These are phyloP conservation scores for Cercospora sp. DNA, from an alignment of 2,329 filamentous ascomycete species.

Conservation along the genomic window DNA sequence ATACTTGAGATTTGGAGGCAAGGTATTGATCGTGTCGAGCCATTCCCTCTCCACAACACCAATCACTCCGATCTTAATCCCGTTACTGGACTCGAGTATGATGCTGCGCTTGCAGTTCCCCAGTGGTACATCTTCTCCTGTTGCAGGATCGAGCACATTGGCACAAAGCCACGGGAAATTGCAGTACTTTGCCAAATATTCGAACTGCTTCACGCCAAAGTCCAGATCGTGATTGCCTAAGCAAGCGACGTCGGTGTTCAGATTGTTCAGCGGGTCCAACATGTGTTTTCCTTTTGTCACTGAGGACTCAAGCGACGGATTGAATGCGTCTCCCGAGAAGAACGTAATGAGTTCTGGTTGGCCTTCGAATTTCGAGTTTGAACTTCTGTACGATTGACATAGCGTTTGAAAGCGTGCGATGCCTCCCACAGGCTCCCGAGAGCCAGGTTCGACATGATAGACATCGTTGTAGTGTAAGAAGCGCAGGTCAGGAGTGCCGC, in stretches of 20 bases:
- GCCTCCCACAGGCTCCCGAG: constrained; percentile 80
- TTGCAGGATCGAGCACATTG: constrained; percentile 80
- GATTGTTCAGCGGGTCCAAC: constrained; percentile 78
- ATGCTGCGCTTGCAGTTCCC: constrained; percentile 73
- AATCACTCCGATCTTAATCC: constrained; percentile 81
- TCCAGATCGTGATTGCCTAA: constrained; percentile 92
- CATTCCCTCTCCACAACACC: constrained; percentile 86
- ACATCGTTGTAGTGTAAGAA: constrained; percentile 92
- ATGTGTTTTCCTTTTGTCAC: constrained; percentile 89
- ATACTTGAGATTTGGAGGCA: constrained; percentile 81
- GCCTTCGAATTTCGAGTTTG: constrained; percentile 57
- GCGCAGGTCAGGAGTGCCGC: constrained; percentile 61
- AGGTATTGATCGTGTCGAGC: constrained; percentile 81
- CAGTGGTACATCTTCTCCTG: constrained; percentile 73
- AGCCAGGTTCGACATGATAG: constrained; percentile 77
- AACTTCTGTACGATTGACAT: constrained; percentile 64
- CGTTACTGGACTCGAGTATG: constrained; percentile 77
- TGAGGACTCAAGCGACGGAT: constrained; percentile 83
- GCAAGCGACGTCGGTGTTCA: constrained; percentile 77
- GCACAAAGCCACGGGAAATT: constrained; percentile 87
- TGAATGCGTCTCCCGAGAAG: constrained; percentile 92
- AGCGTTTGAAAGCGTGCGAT: constrained; percentile 77
- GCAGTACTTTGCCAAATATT: constrained; percentile 70
- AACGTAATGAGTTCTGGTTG: constrained; percentile 71
- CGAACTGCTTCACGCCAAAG: constrained; percentile 81